phyloP scores from a whole-genome alignment of 306 rosid species.

The Cucurbita maxima region DNA sequence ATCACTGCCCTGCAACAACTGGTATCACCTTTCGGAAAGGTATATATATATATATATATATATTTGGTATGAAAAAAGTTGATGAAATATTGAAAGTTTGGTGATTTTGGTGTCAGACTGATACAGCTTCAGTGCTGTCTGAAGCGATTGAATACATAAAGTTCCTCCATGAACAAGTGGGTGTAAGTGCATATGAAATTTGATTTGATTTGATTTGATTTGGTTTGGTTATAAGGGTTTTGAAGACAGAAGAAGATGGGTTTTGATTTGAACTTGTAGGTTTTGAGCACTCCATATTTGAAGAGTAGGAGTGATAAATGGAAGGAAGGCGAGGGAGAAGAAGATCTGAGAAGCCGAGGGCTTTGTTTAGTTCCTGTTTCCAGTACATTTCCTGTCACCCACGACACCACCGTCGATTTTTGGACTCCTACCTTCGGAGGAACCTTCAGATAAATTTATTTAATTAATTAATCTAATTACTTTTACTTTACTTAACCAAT shows the following conservation, averaged over 20 bases:
- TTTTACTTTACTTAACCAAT: too few species aligned
- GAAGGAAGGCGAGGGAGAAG: slow-evolving; percentile 52
- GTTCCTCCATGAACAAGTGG: slow-evolving; percentile 87
- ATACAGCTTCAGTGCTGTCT: slow-evolving; percentile 99
- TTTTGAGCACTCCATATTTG: slow-evolving; percentile 82
- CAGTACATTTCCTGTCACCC: slow-evolving; percentile 81
- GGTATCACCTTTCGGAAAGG: slow-evolving; percentile 99
- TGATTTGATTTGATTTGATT: too few species aligned
- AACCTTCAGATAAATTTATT: slow-evolving; percentile 35
- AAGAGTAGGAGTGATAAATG: slow-evolving; percentile 58
- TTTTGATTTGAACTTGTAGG: slow-evolving; percentile 19
- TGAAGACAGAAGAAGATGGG: too few species aligned
- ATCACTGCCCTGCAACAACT: slow-evolving; percentile 99
- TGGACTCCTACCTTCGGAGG: slow-evolving; percentile 96
- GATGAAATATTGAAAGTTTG: neutral
- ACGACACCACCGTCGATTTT: slow-evolving; percentile 78
- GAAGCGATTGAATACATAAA: slow-evolving; percentile 96
- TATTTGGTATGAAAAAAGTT: too few species aligned
- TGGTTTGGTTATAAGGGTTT: too few species aligned
- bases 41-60: slow-evolving; percentile 8
- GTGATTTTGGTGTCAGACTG: slow-evolving; percentile 54
- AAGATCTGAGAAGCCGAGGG: slow-evolving; percentile 87
- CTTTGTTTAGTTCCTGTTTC: slow-evolving; percentile 91
- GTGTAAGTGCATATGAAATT: slow-evolving; percentile 40
- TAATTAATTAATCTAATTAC: too few species aligned